phyloP scores from a whole-genome alignment of 192 early-diverging fungal genomes.

The Coemansia sp. region DNA sequence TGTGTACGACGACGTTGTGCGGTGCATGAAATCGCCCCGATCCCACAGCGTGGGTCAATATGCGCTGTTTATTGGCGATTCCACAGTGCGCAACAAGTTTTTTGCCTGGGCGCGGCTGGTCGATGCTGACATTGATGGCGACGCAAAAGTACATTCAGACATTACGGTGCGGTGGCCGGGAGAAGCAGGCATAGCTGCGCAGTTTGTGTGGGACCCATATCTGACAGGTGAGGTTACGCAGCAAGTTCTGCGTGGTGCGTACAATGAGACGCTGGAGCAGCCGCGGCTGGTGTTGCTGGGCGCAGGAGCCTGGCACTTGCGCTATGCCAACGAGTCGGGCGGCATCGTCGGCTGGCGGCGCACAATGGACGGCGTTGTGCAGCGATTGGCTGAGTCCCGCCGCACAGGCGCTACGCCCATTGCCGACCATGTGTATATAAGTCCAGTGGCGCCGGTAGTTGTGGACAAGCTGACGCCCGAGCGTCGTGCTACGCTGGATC shows the following conservation, averaged over 20 bases:
- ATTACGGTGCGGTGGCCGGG: constrained; percentile 41
- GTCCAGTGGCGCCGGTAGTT: constrained; percentile 49
- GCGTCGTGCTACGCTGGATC: constrained; percentile 50
- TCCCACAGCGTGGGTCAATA: constrained; percentile 1
- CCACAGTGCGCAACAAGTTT: constrained; percentile 62
- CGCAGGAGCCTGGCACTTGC: constrained; percentile 68
- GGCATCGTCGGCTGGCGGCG: constrained; percentile 51
- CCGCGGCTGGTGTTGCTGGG: constrained; percentile 56
- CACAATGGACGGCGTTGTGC: constrained; percentile 44
- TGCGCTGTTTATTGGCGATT: constrained; percentile 69
- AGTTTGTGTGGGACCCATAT: constrained; percentile 76
- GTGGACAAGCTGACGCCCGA: constrained; percentile 53
- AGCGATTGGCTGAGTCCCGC: background rate
- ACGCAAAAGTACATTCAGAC: constrained; percentile 30
- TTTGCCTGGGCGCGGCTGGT: constrained; percentile 56
- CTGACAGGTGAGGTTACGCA: constrained; percentile 53
- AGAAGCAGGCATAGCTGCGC: constrained; percentile 40
- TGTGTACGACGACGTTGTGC: constrained; percentile 32
- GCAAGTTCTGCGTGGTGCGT: constrained; percentile 15
- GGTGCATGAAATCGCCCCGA: constrained; percentile 1
- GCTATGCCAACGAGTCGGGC: constrained; percentile 47
- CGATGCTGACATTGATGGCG: constrained; percentile 23
- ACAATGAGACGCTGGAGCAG: constrained; percentile 8
- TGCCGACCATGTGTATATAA: constrained; percentile 33
- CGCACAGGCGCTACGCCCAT: background rate